Conservation (phyloP, 768 basidiomycete genomes). For the Solioccasus polychromus region DNA sequence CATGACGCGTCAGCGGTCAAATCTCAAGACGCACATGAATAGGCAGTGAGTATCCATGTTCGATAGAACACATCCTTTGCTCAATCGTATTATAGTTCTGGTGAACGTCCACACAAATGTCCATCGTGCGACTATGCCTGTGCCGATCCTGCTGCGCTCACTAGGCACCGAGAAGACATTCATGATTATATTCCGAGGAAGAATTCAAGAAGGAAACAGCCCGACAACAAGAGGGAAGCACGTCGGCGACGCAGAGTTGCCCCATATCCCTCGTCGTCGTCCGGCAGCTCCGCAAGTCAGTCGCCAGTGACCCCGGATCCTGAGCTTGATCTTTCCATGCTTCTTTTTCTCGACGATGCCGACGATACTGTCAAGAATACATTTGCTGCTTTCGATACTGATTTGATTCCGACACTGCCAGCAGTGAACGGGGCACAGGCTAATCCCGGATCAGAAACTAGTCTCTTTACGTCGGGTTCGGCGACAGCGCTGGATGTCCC, state of each 20-base stretch:
- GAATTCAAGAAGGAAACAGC: neutral
- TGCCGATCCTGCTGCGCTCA: constrained; percentile 23
- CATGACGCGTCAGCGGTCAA: constrained; percentile 26
- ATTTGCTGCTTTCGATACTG: neutral
- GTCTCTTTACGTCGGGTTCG: no score
- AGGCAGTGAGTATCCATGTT: constrained; percentile 26
- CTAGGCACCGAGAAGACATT: constrained; percentile 15
- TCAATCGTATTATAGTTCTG: constrained; percentile 11
- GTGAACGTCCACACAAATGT: constrained; percentile 13
- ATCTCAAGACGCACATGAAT: constrained; percentile 26
- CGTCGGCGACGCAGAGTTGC: neutral
- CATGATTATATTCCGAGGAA: constrained; percentile 20
- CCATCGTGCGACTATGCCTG: constrained; percentile 17
- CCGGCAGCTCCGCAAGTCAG: neutral
- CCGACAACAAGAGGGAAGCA: neutral
- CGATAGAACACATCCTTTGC: neutral
- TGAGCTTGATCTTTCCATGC: neutral
- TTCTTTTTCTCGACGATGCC: neutral
- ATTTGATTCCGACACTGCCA: neutral
- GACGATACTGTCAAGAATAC: neutral
- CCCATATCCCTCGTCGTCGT: constrained; percentile 6
- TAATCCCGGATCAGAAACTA: neutral
- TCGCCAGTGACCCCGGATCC: neutral
- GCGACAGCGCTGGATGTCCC: no score
- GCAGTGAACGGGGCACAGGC: neutral